Evolutionary conservation across 768 basidiomycete species (phyloP).

Genomic region (Holtermanniella nyarrowii): DNA sequence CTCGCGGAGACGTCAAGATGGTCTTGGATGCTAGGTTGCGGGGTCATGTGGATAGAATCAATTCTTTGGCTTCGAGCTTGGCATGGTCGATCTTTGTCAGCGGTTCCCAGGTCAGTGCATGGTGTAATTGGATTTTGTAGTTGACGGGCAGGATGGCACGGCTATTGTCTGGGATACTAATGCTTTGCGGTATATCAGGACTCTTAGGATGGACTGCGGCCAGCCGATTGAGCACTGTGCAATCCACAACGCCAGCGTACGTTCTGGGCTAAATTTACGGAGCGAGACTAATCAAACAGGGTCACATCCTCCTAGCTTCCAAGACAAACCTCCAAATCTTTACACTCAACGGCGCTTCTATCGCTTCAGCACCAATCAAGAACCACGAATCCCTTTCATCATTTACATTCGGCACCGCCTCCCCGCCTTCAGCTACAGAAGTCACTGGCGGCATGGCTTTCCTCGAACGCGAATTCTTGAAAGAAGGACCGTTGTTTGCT

Average conservation of each 20-base stretch:
- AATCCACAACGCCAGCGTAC: constrained; percentile 77
- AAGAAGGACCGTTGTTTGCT: constrained; percentile 66
- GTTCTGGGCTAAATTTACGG: constrained; percentile 27
- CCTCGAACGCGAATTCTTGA: constrained; percentile 77
- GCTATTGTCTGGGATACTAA: constrained; percentile 87
- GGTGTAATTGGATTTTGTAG: background rate
- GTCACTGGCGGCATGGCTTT: constrained; percentile 66
- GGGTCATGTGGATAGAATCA: constrained; percentile 60
- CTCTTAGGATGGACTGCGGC: constrained; percentile 59
- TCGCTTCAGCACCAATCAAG: constrained; percentile 46
- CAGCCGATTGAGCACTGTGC: constrained; percentile 55
- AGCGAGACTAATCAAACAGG: constrained; percentile 45
- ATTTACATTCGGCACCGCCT: constrained; percentile 34
- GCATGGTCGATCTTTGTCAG: constrained; percentile 76
- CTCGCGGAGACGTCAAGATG: constrained; percentile 29
- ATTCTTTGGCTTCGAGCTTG: constrained; percentile 60
- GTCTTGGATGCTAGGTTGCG: constrained; percentile 64
- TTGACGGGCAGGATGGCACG: constrained; percentile 53
- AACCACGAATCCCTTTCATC: constrained; percentile 3
- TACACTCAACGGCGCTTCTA: constrained; percentile 73
- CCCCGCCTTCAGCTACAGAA: constrained; percentile 50
- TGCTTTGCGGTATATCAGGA: constrained; percentile 63
- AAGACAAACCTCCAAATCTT: constrained; percentile 60
- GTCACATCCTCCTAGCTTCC: constrained; percentile 79
- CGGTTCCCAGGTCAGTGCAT: constrained; percentile 50